Evolutionary conservation across 108 stramenopile genomes (phyloP).

Genomic region (Hondaea fermentalgiana): DNA sequence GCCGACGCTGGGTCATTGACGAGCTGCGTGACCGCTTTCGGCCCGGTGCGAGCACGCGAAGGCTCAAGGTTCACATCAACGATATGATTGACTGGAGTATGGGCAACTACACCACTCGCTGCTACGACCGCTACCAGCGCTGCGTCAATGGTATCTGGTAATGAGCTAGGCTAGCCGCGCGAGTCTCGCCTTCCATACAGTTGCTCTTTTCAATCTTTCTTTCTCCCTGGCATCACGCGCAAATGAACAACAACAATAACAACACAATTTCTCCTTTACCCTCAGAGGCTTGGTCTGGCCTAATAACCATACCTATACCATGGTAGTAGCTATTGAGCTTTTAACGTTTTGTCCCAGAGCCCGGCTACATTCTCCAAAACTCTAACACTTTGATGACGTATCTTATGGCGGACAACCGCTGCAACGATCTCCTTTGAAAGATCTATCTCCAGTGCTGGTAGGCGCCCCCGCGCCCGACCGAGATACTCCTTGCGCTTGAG

Average conservation of each 20-base stretch:
- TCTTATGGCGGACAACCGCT: no score
- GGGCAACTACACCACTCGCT: constrained; percentile 84
- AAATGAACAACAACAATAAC: neutral
- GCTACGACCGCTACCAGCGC: constrained; percentile 89
- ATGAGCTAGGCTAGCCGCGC: no score
- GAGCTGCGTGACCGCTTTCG: constrained; percentile 70
- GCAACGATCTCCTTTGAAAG: neutral
- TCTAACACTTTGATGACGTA: no score
- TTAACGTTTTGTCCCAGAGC: neutral
- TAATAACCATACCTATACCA: neutral
- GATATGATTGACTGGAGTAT: constrained; percentile 73
- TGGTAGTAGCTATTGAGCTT: neutral
- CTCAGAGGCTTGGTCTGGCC: no score
- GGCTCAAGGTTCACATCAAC: constrained; percentile 71
- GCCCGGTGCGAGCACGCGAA: constrained; percentile 66
- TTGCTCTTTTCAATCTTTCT: neutral
- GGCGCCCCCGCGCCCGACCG: neutral
- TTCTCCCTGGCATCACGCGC: neutral
- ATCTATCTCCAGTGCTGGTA: neutral
- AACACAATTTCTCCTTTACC: neutral
- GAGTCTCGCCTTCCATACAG: no score
- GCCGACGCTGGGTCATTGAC: constrained; percentile 53
- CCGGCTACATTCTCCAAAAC: neutral
- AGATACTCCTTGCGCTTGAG: no score
- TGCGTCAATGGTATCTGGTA: constrained; percentile 74